These are phyloP conservation scores for Chaetomiaceae sp. DNA, from an alignment of 2,329 filamentous ascomycete genomes.

Conservation along the genomic window DNA sequence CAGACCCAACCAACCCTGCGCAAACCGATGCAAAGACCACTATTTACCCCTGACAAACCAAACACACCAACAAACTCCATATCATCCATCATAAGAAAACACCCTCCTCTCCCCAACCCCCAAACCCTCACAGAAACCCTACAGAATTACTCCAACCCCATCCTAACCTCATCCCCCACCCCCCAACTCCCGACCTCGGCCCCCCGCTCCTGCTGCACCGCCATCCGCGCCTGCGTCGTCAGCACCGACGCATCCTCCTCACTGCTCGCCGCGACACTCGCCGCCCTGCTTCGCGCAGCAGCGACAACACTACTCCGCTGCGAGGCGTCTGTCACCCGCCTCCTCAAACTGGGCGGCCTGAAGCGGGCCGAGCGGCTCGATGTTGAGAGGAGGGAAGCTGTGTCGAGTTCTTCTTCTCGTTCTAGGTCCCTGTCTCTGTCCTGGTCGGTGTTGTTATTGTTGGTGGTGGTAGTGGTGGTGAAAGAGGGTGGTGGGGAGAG, in stretches of 20 bases:
- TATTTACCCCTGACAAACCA: too few species aligned
- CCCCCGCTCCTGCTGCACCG: conserved; percentile 51
- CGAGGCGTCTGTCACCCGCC: conserved; percentile 30
- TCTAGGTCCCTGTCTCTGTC: not conserved
- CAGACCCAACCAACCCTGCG: not conserved
- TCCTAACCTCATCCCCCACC: conserved; percentile 76
- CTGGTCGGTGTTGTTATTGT: not conserved
- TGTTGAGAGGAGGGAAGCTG: conserved; percentile 44
- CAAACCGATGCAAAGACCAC: not conserved
- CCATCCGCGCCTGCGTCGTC: conserved; percentile 44
- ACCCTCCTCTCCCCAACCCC: not conserved
- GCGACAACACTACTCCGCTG: conserved; percentile 8
- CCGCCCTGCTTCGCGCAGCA: conserved; percentile 23
- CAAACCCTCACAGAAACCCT: not conserved
- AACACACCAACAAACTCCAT: too few species aligned
- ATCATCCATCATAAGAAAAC: too few species aligned
- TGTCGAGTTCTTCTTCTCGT: conserved; percentile 36
- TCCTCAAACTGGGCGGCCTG: conserved; percentile 38
- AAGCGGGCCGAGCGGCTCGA: conserved; percentile 44
- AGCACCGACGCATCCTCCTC: conserved; percentile 40
- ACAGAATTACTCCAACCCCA: conserved; percentile 64
- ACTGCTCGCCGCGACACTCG: conserved; percentile 28
- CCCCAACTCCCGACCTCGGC: conserved; percentile 64
- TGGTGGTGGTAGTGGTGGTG: not conserved
- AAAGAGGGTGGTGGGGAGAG: not conserved